Evolutionary conservation across 2,329 filamentous ascomycete genomes (phyloP), one percentile per base, ranked within the genome.

Genomic region (Penicillium sp.): DNA sequence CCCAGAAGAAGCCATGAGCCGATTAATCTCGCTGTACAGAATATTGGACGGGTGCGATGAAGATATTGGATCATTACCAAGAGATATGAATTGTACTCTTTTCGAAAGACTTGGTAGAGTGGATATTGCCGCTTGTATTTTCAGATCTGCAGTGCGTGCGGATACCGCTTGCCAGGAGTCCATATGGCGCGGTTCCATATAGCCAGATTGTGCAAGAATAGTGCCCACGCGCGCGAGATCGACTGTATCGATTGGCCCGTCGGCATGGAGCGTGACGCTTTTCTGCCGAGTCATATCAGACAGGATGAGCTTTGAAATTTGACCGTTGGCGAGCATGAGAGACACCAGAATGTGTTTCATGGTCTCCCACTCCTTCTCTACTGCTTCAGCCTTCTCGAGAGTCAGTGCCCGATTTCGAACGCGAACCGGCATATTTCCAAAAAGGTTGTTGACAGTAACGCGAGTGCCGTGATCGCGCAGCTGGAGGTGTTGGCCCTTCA

Each of bases 361-460:
- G 1, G 67, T 67, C 27, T 82, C 78, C 82, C 87, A 91, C 45
- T 86, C 77, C 54, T 77, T 85, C 18, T 78, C 76, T 4, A 78
- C 67, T 41, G 83, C 73, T 25, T 73, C 62, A 9, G 75, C 55
- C 56, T 74, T 76, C 59, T 81, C 72, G 35, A 75, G 65, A 54
- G 73, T 69, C 3, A 82, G 57, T 0, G 80, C 80, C 53, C 90
- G 80, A 58, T 90, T 86, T 64, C 93, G 95, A 26, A 94, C 84
- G 11, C 91, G 83, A 9, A 96, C 91, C 0, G 91, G 90, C 81
- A 96, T 88, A 49, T 84, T 86, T 0, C 90, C 90, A 68, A 96
- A 97, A 1, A 96, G 73, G 64, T 95, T 84, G 47, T 84, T 81
- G 5, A 95, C 85, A 0, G 77, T 78, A 2, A 91, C 82, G 27